Evolutionary conservation across 2,329 filamentous ascomycete species (phyloP), one percentile per base, ranked within the genome.

Genomic region (Colletotrichum navitas): DNA sequence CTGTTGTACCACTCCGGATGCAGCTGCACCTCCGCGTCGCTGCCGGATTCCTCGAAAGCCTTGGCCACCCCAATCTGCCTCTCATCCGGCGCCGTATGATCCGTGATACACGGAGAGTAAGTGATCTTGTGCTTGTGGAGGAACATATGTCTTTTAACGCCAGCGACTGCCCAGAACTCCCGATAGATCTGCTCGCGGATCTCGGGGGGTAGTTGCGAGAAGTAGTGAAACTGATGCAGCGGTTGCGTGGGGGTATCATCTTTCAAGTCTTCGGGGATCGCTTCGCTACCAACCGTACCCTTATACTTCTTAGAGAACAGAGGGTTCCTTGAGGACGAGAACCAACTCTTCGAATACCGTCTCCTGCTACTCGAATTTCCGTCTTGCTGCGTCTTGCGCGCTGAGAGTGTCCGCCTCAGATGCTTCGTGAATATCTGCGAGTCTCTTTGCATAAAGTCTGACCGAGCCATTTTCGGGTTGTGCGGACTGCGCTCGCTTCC

Each of bases 1-100:
- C 74, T 66, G 21, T 63, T 14, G 24, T 68, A 73, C 74, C 74
- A 74, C 32, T 68, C 45, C 24, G 58, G 66, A 12, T 73, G 73
- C 16, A 49, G 32, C 11, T 74, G 74, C 5, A 73, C 61, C 5
- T 47, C 51, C 5, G 66, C 32, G 2, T 52, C 32, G 36, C 47
- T 54, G 21, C 34, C 36, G 0, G 49, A 62, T 39, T 29, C 26
- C 2, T 6, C 16, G 16, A 69, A 74, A 8, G 73, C 69, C 5
- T 43, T 58, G 3, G 66, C 63, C 3, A 74, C 63, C 5, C 66
- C 71, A 1, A 41, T 24, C 5, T 74, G 72, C 16, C 73, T 52
- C 39, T 72, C 66, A 26, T 74, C 72, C 10, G 64, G 66, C 34
- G 70, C 72, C 10, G 61, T 54, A 26, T 74, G 73, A 39, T 71